Conservation (phyloP, 331 rosid species). For the Spiraea crenata region DNA sequence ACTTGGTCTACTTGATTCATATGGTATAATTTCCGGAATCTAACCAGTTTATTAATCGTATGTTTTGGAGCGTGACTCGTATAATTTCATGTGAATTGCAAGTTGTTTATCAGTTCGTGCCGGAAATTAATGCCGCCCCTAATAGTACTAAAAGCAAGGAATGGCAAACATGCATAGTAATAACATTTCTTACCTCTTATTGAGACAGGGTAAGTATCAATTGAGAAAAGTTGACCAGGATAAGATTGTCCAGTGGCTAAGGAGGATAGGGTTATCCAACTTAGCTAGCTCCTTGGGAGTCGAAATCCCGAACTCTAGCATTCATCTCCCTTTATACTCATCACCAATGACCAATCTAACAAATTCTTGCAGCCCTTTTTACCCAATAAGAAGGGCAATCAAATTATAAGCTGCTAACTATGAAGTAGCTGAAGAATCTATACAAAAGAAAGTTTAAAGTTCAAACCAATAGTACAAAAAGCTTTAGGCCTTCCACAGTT, state of each 20-base stretch:
- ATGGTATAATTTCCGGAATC: too few species aligned
- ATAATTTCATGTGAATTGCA: too few species aligned
- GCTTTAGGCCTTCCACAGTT: too few species aligned
- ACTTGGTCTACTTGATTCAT: too few species aligned
- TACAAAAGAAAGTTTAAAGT: background rate
- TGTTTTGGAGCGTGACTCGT: too few species aligned
- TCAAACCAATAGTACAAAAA: too few species aligned
- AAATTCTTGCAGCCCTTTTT: background rate
- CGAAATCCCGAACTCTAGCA: slow-evolving; percentile 14
- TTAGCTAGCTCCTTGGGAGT: slow-evolving; percentile 22
- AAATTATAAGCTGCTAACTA: too few species aligned
- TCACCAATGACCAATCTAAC: background rate
- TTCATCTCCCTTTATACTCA: background rate
- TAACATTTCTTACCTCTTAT: too few species aligned
- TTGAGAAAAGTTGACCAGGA: background rate
- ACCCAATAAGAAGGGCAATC: background rate
- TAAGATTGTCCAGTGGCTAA: slow-evolving; percentile 14
- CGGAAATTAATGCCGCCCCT: too few species aligned
- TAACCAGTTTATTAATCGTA: too few species aligned
- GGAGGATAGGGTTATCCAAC: slow-evolving; percentile 27
- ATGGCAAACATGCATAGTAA: too few species aligned
- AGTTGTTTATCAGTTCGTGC: too few species aligned
- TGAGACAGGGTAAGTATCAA: background rate
- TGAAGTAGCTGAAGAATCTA: background rate
- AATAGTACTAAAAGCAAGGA: background rate